Percentiles rank a stretch among this genome's conserved stretches.
phyloP scores from a whole-genome alignment of 257 asterid species.

The Nicotiana benthamiana region DNA sequence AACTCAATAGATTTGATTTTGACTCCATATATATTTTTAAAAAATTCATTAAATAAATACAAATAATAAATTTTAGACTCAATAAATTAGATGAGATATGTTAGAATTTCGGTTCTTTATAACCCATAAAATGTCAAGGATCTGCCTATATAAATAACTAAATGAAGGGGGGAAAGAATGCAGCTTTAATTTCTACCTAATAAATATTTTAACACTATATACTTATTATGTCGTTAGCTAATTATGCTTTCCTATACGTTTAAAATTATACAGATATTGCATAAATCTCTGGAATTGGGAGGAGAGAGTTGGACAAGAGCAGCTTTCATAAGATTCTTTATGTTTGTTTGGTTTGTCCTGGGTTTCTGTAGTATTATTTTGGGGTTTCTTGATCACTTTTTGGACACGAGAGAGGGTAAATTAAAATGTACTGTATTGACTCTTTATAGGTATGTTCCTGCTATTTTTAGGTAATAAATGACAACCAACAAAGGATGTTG shows the following conservation, averaged over 20 bases:
- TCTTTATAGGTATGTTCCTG: neutral
- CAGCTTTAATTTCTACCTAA: neutral
- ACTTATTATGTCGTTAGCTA: neutral
- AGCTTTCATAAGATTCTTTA: neutral
- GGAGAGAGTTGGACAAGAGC: neutral
- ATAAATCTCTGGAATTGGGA: neutral
- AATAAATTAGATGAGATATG: neutral
- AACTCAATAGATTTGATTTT: neutral
- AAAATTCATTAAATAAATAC: neutral
- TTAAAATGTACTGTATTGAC: neutral
- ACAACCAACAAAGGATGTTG: neutral
- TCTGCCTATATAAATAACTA: too few relatives aligned
- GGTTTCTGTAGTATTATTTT: neutral
- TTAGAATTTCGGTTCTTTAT: neutral
- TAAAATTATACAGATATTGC: neutral
- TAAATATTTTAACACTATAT: neutral
- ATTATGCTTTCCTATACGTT: neutral
- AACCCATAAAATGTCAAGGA: neutral
- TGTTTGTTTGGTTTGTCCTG: neutral
- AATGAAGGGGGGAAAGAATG: neutral
- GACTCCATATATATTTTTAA: neutral
- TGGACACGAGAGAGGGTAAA: neutral
- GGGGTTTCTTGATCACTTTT: neutral
- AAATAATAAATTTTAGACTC: neutral
- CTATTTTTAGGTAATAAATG: neutral